Percentiles rank a stretch among this genome's conserved stretches.
These are phyloP conservation scores for Exsudoporus frostii DNA, from an alignment of 768 basidiomycete genomes.

Conservation along the genomic window DNA sequence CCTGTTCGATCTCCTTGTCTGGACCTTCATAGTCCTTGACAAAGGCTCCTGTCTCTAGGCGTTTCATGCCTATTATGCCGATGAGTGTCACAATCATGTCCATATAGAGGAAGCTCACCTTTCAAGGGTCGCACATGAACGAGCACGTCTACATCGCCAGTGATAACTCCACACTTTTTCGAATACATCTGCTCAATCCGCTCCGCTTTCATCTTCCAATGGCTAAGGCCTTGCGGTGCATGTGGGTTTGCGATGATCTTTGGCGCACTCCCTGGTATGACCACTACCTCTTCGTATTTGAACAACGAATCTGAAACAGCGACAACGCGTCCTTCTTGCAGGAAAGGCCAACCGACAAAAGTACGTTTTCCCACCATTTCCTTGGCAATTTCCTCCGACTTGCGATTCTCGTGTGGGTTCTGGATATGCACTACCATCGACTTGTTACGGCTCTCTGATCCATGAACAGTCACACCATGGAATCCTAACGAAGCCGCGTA, in stretches of 20 bases:
- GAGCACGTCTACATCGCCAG: conserved; percentile 74
- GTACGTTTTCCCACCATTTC: conserved; percentile 73
- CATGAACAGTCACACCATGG: conserved; percentile 93
- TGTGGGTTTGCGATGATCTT: conserved; percentile 75
- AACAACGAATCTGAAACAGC: conserved; percentile 84
- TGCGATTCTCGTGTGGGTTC: conserved; percentile 65
- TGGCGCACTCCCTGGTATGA: conserved; percentile 47
- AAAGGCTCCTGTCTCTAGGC: conserved; percentile 84
- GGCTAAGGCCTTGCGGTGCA: conserved; percentile 56
- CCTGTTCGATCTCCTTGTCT: conserved; percentile 82
- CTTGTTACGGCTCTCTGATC: conserved; percentile 85
- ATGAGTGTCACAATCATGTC: background rate
- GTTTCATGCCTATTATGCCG: conserved; percentile 67
- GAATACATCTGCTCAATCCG: conserved; percentile 82
- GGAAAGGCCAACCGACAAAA: conserved; percentile 91
- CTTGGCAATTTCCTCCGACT: conserved; percentile 69
- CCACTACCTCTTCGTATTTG: conserved; percentile 72
- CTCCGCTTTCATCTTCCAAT: conserved; percentile 83
- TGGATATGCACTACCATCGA: conserved; percentile 88
- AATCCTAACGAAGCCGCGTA: conserved; percentile 71
- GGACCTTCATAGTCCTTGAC: conserved; percentile 90
- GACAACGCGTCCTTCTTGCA: conserved; percentile 86
- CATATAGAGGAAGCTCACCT: conserved; percentile 45
- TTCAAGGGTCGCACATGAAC: conserved; percentile 90
- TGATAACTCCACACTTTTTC: conserved; percentile 84